Evolutionary conservation across 306 rosid genomes (phyloP), one percentile per base, ranked within the genome.

Genomic region (Quercus mongolica): DNA sequence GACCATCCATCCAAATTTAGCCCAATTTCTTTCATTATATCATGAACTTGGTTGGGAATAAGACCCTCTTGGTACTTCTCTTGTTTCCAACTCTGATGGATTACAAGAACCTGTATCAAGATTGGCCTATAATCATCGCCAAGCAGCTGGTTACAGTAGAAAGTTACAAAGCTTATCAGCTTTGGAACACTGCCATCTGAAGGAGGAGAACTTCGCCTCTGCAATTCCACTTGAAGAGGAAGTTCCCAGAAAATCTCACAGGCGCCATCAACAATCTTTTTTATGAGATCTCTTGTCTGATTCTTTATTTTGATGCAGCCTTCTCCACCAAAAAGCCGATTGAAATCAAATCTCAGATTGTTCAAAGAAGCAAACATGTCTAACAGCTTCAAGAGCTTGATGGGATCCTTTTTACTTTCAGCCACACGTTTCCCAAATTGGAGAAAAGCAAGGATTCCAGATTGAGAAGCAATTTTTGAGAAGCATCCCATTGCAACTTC

Each of bases 1-100:
- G 98, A 89, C 98, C 98, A 96, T 56, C 84, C 56, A 74, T 96
- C 99, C 68, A 93, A 85, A 77, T 90, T 93, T 13, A 88, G 74
- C 2, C 88, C 93, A 19, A 91, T 87, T 79, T 93, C 96, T 84
- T 87, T 91, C 74, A 92, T 86, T 33, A 85, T 83, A 46, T 31
- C 49, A 56, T 82, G 82, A 67, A 95, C 78, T 33, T 89, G 90
- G 58, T 73, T 73, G 3, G 71, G 71, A 71, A 91, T 76, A 51
- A 84, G 78, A 71, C 78, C 65, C 54, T 90, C 93, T 72, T 87
- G 81, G 28, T 80, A 85, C 31, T 7, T 25, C 79, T 91, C 90
- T 49, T 86, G 76, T 61, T 80, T 82, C 99, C 99, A 93, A 38
- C 85, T 90, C 69, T 85, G 83, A 79, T 89, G 87, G 75, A 95